phyloP scores from a whole-genome alignment of 768 basidiomycete genomes.

The Thelephora ganbajun region DNA sequence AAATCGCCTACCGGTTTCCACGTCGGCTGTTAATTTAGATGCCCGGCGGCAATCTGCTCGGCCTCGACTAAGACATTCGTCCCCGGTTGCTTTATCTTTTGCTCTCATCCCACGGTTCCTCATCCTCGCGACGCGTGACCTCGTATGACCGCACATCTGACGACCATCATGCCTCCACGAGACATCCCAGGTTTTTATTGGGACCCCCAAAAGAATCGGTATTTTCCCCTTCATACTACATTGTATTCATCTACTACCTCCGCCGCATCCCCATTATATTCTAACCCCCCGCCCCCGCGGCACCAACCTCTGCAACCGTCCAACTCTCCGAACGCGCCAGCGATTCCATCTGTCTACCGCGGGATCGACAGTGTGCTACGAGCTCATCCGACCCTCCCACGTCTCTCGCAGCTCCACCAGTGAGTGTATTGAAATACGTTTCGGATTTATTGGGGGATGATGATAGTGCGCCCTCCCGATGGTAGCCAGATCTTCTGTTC shows the following conservation, averaged over 20 bases:
- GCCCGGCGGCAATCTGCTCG: no score
- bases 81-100: no score
- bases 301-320: not conserved
- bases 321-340: not conserved
- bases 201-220: slow-evolving; percentile 16
- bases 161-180: slow-evolving; percentile 5
- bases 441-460: not conserved
- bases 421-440: not conserved
- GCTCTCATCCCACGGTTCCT: no score
- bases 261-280: not conserved
- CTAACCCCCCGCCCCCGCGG: not conserved
- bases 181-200: slow-evolving; percentile 21
- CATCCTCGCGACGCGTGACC: not conserved
- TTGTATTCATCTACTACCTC: not conserved
- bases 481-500: not conserved
- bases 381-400: not conserved
- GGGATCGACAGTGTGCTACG: no score
- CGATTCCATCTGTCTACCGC: not conserved
- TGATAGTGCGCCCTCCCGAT: not conserved
- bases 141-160: not conserved
- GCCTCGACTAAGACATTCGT: no score
- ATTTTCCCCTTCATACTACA: slow-evolving; percentile 16
- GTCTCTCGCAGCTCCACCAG: not conserved
- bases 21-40: no score
- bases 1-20: no score